These are phyloP conservation scores for Aspergillus quadricinctus DNA, from an alignment of 2,329 filamentous ascomycete genomes.

Conservation along the genomic window DNA sequence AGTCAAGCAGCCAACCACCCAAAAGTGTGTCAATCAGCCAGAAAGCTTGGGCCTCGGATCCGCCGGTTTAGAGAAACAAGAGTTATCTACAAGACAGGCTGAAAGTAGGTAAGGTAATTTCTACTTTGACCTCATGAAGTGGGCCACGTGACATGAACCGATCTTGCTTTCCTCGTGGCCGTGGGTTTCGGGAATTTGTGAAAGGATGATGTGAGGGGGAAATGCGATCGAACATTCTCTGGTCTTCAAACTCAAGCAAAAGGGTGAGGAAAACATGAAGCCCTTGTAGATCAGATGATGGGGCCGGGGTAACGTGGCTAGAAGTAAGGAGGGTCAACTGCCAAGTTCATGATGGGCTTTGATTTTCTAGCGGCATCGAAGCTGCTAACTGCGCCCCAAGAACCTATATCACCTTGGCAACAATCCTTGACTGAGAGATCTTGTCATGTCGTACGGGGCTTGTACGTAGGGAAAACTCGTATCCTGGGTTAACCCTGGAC, in stretches of 20 bases:
- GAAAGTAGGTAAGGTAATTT: neutral
- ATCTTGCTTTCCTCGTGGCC: neutral
- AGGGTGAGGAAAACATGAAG: neutral
- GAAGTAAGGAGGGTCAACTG: neutral
- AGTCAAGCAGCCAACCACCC: neutral
- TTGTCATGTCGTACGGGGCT: neutral
- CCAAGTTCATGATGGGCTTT: neutral
- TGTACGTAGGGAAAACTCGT: neutral
- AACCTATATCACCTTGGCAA: neutral
- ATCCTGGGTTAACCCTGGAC: neutral
- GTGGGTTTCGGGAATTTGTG: neutral
- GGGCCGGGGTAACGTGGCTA: neutral
- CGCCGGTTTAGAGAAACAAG: neutral
- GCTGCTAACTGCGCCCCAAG: neutral
- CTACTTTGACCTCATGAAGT: neutral
- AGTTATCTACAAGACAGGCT: too few relatives aligned
- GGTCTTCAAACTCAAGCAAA: neutral
- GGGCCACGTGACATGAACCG: neutral
- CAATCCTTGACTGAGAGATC: neutral
- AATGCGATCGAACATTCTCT: neutral
- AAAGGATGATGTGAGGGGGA: neutral
- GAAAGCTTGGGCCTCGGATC: neutral
- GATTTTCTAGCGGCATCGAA: neutral
- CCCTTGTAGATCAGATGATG: neutral
- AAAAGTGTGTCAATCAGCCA: neutral